These are phyloP conservation scores for Arachis monticola DNA, from an alignment of 331 rosid genomes.

Conservation along the genomic window DNA sequence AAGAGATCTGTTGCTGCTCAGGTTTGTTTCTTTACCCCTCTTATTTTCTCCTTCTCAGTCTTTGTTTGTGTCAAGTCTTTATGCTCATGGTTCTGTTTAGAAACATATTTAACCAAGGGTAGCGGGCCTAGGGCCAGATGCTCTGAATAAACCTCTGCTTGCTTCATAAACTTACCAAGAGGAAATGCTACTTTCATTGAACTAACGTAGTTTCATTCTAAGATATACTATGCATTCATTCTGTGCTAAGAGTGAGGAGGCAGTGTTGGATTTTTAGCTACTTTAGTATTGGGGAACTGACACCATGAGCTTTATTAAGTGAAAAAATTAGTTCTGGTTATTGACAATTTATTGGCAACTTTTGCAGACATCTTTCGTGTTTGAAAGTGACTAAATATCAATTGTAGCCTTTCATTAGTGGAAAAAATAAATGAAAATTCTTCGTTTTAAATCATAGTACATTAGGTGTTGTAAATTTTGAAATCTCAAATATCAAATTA, in stretches of 20 bases:
- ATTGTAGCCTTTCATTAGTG: slow-evolving; percentile 15
- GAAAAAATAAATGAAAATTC: not conserved
- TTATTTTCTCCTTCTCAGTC: not conserved
- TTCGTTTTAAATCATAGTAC: slow-evolving; percentile 1
- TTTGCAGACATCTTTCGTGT: slow-evolving; percentile 8
- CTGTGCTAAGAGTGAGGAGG: not conserved
- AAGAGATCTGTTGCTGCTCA: slow-evolving; percentile 84
- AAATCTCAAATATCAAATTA: slow-evolving; percentile 18
- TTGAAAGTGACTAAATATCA: slow-evolving; percentile 20
- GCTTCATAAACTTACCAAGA: slow-evolving; percentile 19
- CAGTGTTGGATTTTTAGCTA: slow-evolving; percentile 9
- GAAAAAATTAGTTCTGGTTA: slow-evolving; percentile 8
- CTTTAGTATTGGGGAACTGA: slow-evolving; percentile 12
- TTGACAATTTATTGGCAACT: slow-evolving; percentile 23
- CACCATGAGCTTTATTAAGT: not conserved
- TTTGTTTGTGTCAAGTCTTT: slow-evolving; percentile 14
- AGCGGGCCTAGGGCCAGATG: slow-evolving; percentile 18
- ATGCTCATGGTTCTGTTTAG: not conserved
- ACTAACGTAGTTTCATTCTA: slow-evolving; percentile 13
- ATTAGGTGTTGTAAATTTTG: slow-evolving; percentile 7
- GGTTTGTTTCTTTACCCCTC: slow-evolving; percentile 53
- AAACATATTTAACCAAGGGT: not conserved
- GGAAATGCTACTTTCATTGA: slow-evolving; percentile 19
- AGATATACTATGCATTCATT: slow-evolving; percentile 7
- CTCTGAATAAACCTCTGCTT: slow-evolving; percentile 7